Percentiles rank a stretch among this genome's conserved stretches.
Conservation (phyloP, 345 rosid species). For the Stellera chamaejasme region DNA sequence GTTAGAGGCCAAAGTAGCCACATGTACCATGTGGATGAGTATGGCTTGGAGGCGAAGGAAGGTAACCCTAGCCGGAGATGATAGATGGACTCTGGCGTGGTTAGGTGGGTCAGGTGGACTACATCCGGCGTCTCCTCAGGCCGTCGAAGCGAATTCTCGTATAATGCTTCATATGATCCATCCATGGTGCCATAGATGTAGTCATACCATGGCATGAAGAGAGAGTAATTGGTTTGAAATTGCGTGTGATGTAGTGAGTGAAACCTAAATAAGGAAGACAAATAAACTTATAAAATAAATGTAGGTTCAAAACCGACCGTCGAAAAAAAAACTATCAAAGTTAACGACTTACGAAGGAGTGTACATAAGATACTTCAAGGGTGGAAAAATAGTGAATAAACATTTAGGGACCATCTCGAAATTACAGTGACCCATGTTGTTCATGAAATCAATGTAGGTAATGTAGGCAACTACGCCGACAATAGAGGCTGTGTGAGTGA, state of each 20-base stretch:
- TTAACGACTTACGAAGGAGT: slow-evolving; percentile 36
- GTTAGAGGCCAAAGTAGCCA: slow-evolving; percentile 62
- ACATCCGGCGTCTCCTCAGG: slow-evolving; percentile 48
- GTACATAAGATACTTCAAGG: slow-evolving; percentile 37
- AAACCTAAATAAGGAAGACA: slow-evolving; percentile 22
- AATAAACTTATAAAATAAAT: not conserved
- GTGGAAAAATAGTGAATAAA: slow-evolving; percentile 32
- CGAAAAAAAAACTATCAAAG: too few species aligned
- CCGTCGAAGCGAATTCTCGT: slow-evolving; percentile 32
- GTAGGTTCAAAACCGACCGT: too few species aligned
- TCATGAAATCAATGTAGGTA: slow-evolving; percentile 41
- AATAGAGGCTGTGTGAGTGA: slow-evolving; percentile 28
- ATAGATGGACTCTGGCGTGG: slow-evolving; percentile 54
- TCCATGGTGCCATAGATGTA: slow-evolving; percentile 44
- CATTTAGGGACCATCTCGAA: slow-evolving; percentile 34
- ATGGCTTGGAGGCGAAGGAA: slow-evolving; percentile 47
- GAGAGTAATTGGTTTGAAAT: slow-evolving; percentile 50
- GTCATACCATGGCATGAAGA: slow-evolving; percentile 64
- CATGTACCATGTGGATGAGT: slow-evolving; percentile 31
- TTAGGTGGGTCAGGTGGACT: slow-evolving; percentile 56
- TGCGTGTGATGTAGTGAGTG: slow-evolving; percentile 65
- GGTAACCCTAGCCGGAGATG: slow-evolving; percentile 54
- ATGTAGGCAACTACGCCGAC: slow-evolving; percentile 22
- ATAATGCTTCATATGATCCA: slow-evolving; percentile 20
- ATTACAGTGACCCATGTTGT: slow-evolving; percentile 54